Evolutionary conservation across 2,329 filamentous ascomycete genomes (phyloP), one percentile per base, ranked within the genome.

Genomic region (Pseudonectria buxi): DNA sequence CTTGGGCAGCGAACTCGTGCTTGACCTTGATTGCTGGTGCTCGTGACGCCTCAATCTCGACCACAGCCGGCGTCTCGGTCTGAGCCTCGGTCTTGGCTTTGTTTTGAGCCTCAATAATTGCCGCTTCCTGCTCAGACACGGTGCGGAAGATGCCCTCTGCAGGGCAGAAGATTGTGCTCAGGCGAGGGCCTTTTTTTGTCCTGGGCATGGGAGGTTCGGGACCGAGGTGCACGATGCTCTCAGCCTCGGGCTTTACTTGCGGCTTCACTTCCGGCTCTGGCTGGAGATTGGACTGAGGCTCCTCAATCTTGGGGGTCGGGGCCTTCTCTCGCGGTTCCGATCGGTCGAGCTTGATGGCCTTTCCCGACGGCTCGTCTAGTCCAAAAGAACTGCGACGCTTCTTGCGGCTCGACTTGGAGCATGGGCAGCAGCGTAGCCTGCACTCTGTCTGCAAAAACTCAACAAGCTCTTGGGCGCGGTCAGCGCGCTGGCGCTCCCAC

Each of bases 361-460:
- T 61, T 49, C 45, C 47, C 14, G 46, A 44, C 11, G 50, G 50
- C 24, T 47, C 47, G 28, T 53, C 40, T 2, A 53, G 40, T 14
- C 50, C 46, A 15, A 45, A 41, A 15, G 47, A 53, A 34, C 45
- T 51, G 35, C 46, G 44, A 18, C 48, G 49, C 39, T 45, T 54
- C 27, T 36, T 41, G 29, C 49, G 52, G 27, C 41, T 41, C 6
- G 34, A 15, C 13, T 65, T 72, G 40, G 65, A 72, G 53, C 79
- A 82, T 2, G 72, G 65, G 62, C 83, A 86, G 58, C 74, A 78
- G 30, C 73, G 71, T 45, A 88, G 72, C 32, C 77, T 71, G 56
- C 82, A 87, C 56, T 90, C 84, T 36, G 83, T 73, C 53, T 85
- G 76, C 55, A 89, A 67, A 58, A 86, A 89, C 24, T 88, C 81